Conservation (phyloP, 1,139 yeast species). For the Schwanniomyces etchellsii region DNA sequence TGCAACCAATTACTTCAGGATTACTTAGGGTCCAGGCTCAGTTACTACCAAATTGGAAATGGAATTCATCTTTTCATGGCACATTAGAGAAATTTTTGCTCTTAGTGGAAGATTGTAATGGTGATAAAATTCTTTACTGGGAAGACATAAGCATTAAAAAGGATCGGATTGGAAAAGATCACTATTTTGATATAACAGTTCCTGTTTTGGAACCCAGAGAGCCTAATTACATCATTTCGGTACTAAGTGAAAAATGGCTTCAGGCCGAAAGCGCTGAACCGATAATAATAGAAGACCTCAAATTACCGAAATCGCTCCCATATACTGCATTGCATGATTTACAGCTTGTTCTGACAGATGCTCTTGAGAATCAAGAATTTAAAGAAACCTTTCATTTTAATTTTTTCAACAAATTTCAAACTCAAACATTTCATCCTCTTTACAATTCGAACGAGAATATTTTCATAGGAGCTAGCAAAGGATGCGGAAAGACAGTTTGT, state of each 20-base stretch:
- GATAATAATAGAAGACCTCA: constrained; percentile 48
- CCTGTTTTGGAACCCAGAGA: constrained; percentile 56
- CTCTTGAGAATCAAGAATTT: constrained; percentile 45
- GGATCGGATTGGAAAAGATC: constrained; percentile 46
- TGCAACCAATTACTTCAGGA: constrained; percentile 74
- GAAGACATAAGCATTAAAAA: constrained; percentile 52
- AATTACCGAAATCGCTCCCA: constrained; percentile 65
- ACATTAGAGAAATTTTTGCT: constrained; percentile 60
- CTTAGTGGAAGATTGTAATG: constrained; percentile 79
- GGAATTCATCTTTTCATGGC: constrained; percentile 68
- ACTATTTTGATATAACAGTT: constrained; percentile 60
- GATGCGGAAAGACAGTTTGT: constrained; percentile 67
- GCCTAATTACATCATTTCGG: constrained; percentile 69
- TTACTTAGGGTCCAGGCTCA: constrained; percentile 63
- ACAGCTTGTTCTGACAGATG: constrained; percentile 43
- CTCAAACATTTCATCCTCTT: constrained; percentile 60
- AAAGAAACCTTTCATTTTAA: constrained; percentile 37
- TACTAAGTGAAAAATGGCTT: constrained; percentile 81
- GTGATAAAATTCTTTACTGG: constrained; percentile 60
- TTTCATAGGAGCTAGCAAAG: constrained; percentile 68
- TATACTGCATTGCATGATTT: constrained; percentile 51
- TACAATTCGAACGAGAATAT: constrained; percentile 55
- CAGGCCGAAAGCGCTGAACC: constrained; percentile 67
- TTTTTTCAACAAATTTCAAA: constrained; percentile 65
- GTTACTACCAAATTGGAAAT: constrained; percentile 65